phyloP scores from a whole-genome alignment of 192 early-diverging fungal genomes.

The Entophlyctis luteolus region DNA sequence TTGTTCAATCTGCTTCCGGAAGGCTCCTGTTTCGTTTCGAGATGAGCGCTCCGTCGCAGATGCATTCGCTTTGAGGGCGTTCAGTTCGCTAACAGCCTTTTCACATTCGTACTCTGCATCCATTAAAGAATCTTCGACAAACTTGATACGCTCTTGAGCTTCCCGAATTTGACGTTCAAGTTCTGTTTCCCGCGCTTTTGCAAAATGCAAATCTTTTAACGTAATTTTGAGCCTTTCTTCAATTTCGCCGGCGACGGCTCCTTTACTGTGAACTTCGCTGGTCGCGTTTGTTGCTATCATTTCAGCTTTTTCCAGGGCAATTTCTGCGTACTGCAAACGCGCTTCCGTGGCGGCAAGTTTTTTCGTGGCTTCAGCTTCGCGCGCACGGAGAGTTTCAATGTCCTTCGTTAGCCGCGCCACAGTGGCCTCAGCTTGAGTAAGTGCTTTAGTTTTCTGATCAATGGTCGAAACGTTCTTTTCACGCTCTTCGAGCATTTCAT shows the following conservation, averaged over 20 bases:
- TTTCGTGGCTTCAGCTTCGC: not conserved
- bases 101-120: conserved; percentile 12
- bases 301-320: conserved; percentile 19
- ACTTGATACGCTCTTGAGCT: conserved; percentile 12
- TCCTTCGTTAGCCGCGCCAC: conserved; percentile 11
- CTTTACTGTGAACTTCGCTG: conserved; percentile 3
- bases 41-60: not conserved
- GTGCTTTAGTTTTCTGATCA: not conserved
- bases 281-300: conserved; percentile 8
- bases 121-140: conserved; percentile 22
- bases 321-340: conserved; percentile 6
- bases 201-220: conserved; percentile 21
- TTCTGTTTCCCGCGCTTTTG: conserved; percentile 9
- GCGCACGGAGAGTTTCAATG: not conserved
- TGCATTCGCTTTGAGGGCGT: not conserved
- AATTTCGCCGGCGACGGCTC: conserved; percentile 11
- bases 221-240: conserved; percentile 18
- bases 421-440: not conserved
- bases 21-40: not conserved
- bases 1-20: not conserved
- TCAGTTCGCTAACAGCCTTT: not conserved
- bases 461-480: not conserved
- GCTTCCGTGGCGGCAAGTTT: conserved; percentile 7
- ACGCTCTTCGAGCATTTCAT: conserved; percentile 9
- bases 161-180: conserved; percentile 10